These are phyloP conservation scores for Blumeria hordei DNA, from an alignment of 2,329 filamentous ascomycete species.

Conservation along the genomic window DNA sequence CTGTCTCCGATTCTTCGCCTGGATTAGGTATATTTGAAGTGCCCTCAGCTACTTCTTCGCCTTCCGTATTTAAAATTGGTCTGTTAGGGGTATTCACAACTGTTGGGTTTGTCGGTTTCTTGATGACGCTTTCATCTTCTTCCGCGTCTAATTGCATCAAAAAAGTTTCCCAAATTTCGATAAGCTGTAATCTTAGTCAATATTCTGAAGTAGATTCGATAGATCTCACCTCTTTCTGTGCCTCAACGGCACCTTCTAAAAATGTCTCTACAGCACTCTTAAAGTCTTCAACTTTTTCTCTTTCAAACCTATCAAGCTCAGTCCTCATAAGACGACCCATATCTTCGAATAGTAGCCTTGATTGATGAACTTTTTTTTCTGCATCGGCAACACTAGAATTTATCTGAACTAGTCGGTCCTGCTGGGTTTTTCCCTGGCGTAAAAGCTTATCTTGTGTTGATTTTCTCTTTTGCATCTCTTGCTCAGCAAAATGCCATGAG, in stretches of 20 bases:
- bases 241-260: conserved; percentile 86
- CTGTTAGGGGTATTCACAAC: conserved; percentile 22
- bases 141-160: conserved; percentile 87
- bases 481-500: conserved; percentile 77
- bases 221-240: conserved; percentile 68
- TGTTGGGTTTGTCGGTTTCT: conserved; percentile 26
- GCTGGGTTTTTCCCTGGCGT: conserved; percentile 80
- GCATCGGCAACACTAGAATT: conserved; percentile 86
- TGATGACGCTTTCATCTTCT: conserved; percentile 52
- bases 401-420: conserved; percentile 81
- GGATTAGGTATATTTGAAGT: background rate
- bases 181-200: conserved; percentile 20
- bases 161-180: conserved; percentile 96
- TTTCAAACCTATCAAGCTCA: conserved; percentile 83
- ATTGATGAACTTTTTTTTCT: conserved; percentile 79
- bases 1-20: too few relatives aligned
- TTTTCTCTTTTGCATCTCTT: conserved; percentile 76
- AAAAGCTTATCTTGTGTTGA: conserved; percentile 81
- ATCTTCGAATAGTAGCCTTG: conserved; percentile 76
- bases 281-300: conserved; percentile 96
- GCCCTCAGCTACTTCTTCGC: background rate
- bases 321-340: conserved; percentile 84
- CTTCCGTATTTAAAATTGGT: conserved; percentile 11
- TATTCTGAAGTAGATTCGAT: too few relatives aligned
- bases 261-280: conserved; percentile 97